Evolutionary conservation across 768 basidiomycete species (phyloP).

Genomic region (Rhodotorula babjevae): DNA sequence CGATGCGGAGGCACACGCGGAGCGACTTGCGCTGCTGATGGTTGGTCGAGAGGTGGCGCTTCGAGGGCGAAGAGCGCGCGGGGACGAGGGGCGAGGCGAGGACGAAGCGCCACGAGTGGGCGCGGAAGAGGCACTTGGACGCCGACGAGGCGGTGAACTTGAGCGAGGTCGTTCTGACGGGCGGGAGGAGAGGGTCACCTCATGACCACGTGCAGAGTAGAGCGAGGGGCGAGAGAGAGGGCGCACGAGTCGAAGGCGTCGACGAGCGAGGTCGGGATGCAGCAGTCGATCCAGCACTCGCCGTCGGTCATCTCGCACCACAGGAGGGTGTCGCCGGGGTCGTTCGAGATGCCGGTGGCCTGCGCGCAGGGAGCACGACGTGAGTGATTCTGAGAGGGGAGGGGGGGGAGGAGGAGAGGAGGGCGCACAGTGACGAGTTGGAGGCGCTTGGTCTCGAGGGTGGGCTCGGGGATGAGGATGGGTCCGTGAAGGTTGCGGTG

Average conservation of each 20-base stretch:
- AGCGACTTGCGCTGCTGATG: neutral
- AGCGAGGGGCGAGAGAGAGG: too few species aligned
- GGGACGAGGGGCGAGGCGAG: slow-evolving; percentile 2
- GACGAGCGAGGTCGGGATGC: neutral
- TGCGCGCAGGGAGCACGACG: neutral
- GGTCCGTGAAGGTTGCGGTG: neutral
- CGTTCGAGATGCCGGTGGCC: neutral
- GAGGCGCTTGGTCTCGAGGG: neutral
- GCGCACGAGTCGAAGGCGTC: slow-evolving; percentile 4
- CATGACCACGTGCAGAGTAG: too few species aligned
- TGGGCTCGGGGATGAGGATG: neutral
- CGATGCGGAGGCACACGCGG: slow-evolving; percentile 4
- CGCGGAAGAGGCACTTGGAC: slow-evolving; percentile 2
- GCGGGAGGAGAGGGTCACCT: neutral
- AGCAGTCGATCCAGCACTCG: slow-evolving; percentile 7
- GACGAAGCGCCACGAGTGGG: slow-evolving; percentile 4
- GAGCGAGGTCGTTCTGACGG: neutral
- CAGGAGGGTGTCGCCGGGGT: neutral
- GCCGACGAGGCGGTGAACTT: neutral
- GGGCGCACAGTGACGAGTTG: slow-evolving; percentile 3
- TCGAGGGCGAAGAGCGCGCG: neutral
- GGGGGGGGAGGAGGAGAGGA: neutral
- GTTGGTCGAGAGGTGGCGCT: neutral
- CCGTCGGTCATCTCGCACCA: slow-evolving; percentile 20
- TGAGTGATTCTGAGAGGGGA: neutral